A percentile compares a stretch with the other conserved stretches of the same genome.
Evolutionary conservation across 441 rosid species (phyloP).

Genomic region (Euphorbia corollata): DNA sequence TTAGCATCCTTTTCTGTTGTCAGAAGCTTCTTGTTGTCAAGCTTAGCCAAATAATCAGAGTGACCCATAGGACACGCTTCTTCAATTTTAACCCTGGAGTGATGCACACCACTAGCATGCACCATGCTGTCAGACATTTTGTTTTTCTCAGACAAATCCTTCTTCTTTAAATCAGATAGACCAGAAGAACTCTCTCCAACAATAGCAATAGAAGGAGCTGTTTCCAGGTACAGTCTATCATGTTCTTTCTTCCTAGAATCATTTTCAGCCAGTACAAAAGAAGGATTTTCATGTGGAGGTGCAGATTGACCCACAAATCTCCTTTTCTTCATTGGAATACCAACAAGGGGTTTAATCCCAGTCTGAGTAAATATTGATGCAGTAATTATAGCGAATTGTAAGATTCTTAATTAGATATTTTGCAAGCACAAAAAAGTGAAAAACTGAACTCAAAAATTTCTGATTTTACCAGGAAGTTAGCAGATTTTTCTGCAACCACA

Average conservation of each 20-base stretch:
- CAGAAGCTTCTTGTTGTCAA: slow-evolving; percentile 24
- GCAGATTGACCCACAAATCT: slow-evolving; percentile 43
- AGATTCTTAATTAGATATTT: background rate
- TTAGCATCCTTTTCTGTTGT: slow-evolving; percentile 18
- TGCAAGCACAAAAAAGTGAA: too few relatives aligned
- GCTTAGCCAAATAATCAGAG: slow-evolving; percentile 26
- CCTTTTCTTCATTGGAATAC: slow-evolving; percentile 83
- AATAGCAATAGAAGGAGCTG: slow-evolving; percentile 27
- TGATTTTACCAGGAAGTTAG: slow-evolving; percentile 12
- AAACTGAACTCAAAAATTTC: background rate
- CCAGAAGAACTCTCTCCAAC: slow-evolving; percentile 20
- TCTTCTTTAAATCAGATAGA: slow-evolving; percentile 28
- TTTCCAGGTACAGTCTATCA: slow-evolving; percentile 20
- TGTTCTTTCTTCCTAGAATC: slow-evolving; percentile 20
- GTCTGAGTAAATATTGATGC: slow-evolving; percentile 31
- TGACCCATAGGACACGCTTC: slow-evolving; percentile 23
- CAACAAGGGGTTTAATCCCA: slow-evolving; percentile 37
- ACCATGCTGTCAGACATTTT: slow-evolving; percentile 14
- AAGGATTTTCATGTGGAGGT: slow-evolving; percentile 31
- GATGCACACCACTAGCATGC: slow-evolving; percentile 7
- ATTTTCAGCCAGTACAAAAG: slow-evolving; percentile 16
- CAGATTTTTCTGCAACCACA: slow-evolving; percentile 22
- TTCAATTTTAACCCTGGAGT: slow-evolving; percentile 31
- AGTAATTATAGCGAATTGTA: background rate
- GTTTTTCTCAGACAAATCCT: slow-evolving; percentile 16